Percentiles rank a stretch among this genome's conserved stretches.
Conservation (phyloP, 805 yeast species). For the Helenozyma baotianmanensis region DNA sequence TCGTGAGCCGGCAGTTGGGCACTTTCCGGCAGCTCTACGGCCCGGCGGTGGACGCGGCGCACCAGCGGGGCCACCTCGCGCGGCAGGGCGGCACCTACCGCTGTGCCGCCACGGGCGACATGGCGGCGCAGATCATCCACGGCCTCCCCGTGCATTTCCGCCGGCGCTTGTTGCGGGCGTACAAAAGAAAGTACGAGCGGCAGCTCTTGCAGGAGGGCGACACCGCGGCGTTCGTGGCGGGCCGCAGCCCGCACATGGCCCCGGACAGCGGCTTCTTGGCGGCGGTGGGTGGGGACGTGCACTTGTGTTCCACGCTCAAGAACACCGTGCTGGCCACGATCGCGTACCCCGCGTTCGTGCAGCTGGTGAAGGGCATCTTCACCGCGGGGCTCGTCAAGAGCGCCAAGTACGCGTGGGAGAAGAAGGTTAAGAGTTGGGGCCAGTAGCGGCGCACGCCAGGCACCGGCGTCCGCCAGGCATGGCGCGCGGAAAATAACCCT, state of each 20-base stretch:
- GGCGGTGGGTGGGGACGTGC: slow-evolving; percentile 40
- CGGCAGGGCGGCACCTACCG: background rate
- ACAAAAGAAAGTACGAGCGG: slow-evolving; percentile 6
- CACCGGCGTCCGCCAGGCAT: no score
- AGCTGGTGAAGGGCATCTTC: slow-evolving; percentile 75
- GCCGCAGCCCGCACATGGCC: background rate
- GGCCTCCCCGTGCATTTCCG: slow-evolving; percentile 11
- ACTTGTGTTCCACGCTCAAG: slow-evolving; percentile 29
- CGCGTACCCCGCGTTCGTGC: slow-evolving; percentile 60
- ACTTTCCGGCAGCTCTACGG: slow-evolving; percentile 68
- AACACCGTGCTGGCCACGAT: slow-evolving; percentile 45
- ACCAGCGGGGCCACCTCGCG: slow-evolving; percentile 1
- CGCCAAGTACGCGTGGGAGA: slow-evolving; percentile 70
- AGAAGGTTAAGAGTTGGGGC: slow-evolving; percentile 32
- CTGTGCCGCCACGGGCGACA: slow-evolving; percentile 1
- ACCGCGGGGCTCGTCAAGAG: slow-evolving; percentile 82
- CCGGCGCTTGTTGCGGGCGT: slow-evolving; percentile 5
- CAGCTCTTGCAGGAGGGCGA: slow-evolving; percentile 1
- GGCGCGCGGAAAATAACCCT: no score
- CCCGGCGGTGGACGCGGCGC: slow-evolving; percentile 45
- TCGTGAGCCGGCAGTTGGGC: slow-evolving; percentile 70
- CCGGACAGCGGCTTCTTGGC: slow-evolving; percentile 30
- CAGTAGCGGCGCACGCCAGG: no score
- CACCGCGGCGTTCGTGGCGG: background rate
- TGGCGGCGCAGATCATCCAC: slow-evolving; percentile 5